Conservation (phyloP, 768 basidiomycete genomes). For the Rhodosporidiobolus sp. region DNA sequence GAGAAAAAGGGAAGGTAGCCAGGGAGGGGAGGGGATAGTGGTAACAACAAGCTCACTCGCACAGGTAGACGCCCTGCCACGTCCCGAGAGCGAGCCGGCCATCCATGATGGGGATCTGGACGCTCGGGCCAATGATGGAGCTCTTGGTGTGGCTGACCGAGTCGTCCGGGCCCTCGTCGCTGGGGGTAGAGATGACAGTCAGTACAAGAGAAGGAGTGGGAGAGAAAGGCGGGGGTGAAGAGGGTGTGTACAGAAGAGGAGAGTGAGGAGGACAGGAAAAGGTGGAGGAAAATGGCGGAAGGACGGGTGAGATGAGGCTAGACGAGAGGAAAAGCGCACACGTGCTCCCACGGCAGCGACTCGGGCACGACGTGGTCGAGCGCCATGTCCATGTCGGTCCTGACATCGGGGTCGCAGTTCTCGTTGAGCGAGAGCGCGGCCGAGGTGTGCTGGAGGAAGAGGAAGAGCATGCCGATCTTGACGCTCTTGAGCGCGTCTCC, state of each 20-base stretch:
- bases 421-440: conserved; percentile 81
- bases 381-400: conserved; percentile 88
- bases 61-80: conserved; percentile 70
- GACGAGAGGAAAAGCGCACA: conserved; percentile 54
- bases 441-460: conserved; percentile 82
- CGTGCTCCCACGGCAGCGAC: conserved; percentile 73
- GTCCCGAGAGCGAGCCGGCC: conserved; percentile 75
- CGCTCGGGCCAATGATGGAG: conserved; percentile 73
- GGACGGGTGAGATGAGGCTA: too few species aligned
- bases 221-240: too few species aligned
- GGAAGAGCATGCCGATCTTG: conserved; percentile 79
- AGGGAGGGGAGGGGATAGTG: not conserved
- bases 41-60: not conserved
- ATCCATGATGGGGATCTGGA: conserved; percentile 79
- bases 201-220: not conserved
- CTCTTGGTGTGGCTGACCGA: conserved; percentile 90
- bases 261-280: too few species aligned
- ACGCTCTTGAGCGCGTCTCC: conserved; percentile 65
- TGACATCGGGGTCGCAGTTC: conserved; percentile 53
- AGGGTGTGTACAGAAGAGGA: conserved; percentile 50
- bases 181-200: not conserved
- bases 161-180: conserved; percentile 35
- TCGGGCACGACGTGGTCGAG: conserved; percentile 86
- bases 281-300: too few species aligned
- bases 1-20: not conserved